Evolutionary conservation across 2,329 filamentous ascomycete species (phyloP), one percentile per base, ranked within the genome.

Genomic region (Exserohilum turcica): DNA sequence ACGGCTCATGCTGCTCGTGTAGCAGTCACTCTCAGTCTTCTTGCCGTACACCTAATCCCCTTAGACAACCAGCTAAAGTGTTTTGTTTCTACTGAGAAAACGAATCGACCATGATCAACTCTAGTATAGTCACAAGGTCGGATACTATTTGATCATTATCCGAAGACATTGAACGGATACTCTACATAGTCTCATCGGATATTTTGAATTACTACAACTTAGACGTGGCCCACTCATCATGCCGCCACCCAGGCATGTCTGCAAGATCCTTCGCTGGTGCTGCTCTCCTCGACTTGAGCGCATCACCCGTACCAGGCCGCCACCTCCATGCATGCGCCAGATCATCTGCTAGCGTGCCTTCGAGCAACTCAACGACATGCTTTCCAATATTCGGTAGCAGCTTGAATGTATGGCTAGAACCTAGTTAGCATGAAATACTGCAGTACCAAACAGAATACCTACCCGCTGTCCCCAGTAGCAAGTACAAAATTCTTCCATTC

Each of bases 381-480:
- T 76, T 79, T 1, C 78, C 78, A 44, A 80, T 79, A 42, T 71
- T 79, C 1, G 78, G 78, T 12, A 80, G 56, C 0, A 79, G 66
- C 50, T 79, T 80, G 65, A 80, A 80, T 1, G 74, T 73, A 54
- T 80, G 78, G 2, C 77, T 78, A 2, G 18, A 33, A 31, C 36
- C 45, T 5, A 12, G 8, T 35, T 13, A 56, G 52, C 51, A 48
- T 53, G 2, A 32, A 5, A 27, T 46, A 9, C 49, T 8, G 6
- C 16, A 15, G 2, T 12, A 39, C 24, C 9, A 9, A 27, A 70
- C n/a, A 15, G 13, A 12, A 40, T 27, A 35, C 76, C 64, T 62
- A 77, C 76, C 77, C 78, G 59, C 77, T 79, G 28, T 80, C 78
- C 0, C 78, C 78, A 0, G 77, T 79, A 0, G 78, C 77, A n/a